Conservation (phyloP, 192 early-diverging fungal genomes). For the Phlyctochytrium bullatum region DNA sequence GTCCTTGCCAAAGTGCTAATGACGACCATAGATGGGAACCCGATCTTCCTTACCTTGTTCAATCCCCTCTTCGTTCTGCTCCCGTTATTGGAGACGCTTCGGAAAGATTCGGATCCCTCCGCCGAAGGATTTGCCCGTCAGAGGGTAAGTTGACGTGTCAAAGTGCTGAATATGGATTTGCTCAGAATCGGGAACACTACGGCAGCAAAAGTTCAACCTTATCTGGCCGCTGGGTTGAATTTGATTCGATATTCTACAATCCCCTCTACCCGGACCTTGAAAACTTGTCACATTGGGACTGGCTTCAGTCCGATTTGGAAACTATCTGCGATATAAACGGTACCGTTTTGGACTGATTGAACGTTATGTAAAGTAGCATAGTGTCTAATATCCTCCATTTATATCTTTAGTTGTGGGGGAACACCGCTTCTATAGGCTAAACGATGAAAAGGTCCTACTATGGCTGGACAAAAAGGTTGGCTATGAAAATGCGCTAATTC, state of each 20-base stretch:
- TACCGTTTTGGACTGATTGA: neutral
- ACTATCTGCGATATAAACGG: too few relatives aligned
- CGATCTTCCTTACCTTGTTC: neutral
- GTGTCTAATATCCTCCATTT: neutral
- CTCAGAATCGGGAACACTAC: neutral
- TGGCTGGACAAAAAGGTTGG: neutral
- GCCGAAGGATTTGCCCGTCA: too few relatives aligned
- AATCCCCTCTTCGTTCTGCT: constrained; percentile 10
- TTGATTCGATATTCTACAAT: too few relatives aligned
- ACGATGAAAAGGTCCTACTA: neutral
- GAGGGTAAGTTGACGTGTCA: too few relatives aligned
- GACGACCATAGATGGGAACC: neutral
- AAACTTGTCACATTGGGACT: neutral
- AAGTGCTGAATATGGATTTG: neutral
- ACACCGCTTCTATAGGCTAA: neutral
- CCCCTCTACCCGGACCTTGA: too few relatives aligned
- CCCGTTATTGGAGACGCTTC: neutral
- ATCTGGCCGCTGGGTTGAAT: too few relatives aligned
- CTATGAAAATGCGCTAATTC: neutral
- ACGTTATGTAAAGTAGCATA: neutral
- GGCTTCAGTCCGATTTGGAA: too few relatives aligned
- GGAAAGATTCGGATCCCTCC: too few relatives aligned
- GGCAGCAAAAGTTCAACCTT: too few relatives aligned
- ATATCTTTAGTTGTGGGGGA: neutral
- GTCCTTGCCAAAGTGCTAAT: neutral